Evolutionary conservation across 1,284 basidiomycete genomes (phyloP).

Genomic region (Porodaedalea pini): DNA sequence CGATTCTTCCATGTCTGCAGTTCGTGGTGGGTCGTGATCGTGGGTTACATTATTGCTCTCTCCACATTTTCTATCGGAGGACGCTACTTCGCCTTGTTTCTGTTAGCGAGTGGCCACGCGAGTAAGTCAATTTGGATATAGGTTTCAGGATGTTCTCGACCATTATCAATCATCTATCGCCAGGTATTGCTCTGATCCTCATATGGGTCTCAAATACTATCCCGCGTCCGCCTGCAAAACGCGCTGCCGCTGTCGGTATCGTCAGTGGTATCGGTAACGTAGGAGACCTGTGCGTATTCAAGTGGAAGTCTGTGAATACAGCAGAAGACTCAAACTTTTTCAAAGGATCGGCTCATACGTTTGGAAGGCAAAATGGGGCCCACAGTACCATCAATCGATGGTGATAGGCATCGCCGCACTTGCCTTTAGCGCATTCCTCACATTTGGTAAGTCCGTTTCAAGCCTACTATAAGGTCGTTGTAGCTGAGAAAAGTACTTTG

Average conservation of each 20-base stretch:
- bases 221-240: slow-evolving; percentile 60
- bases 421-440: slow-evolving; percentile 12
- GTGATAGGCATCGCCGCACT: slow-evolving; percentile 22
- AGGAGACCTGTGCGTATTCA: slow-evolving; percentile 33
- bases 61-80: slow-evolving; percentile 45
- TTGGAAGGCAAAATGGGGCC: slow-evolving; percentile 26
- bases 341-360: slow-evolving; percentile 23
- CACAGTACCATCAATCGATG: slow-evolving; percentile 24
- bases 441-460: slow-evolving; percentile 20
- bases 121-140: not conserved
- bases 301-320: too few relatives aligned
- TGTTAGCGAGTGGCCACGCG: slow-evolving; percentile 43
- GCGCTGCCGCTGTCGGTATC: slow-evolving; percentile 44
- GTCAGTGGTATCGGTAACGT: slow-evolving; percentile 41
- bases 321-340: too few relatives aligned
- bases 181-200: slow-evolving; percentile 47
- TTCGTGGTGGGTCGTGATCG: too few relatives aligned
- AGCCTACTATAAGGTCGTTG: slow-evolving; percentile 17
- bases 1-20: too few relatives aligned
- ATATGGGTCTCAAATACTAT: slow-evolving; percentile 66
- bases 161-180: too few relatives aligned
- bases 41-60: too few relatives aligned
- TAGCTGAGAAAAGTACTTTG: not conserved
- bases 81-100: slow-evolving; percentile 63
- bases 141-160: too few relatives aligned